Evolutionary conservation across 257 asterid species (phyloP).

Genomic region (Rauvolfia tetraphylla): DNA sequence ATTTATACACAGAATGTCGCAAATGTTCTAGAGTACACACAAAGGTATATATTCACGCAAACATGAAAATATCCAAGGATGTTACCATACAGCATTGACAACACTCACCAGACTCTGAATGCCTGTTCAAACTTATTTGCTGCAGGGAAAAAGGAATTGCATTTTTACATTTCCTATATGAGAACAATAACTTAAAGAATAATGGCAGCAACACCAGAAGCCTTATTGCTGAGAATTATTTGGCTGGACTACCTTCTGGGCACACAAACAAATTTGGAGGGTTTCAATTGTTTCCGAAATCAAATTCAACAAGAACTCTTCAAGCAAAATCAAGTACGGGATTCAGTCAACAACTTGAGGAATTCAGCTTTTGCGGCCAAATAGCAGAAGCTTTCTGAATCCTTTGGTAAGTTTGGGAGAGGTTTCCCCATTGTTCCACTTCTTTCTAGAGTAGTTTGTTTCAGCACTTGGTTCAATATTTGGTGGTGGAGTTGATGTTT

Average conservation of each 20-base stretch:
- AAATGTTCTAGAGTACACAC: too few species aligned
- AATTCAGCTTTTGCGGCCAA: constrained; percentile 55
- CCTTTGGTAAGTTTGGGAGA: constrained; percentile 63
- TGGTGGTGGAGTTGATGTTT: constrained; percentile 51
- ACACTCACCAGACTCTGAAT: not conserved
- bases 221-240: constrained; percentile 16
- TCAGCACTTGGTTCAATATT: constrained; percentile 36
- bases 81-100: not conserved
- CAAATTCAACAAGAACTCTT: constrained; percentile 11
- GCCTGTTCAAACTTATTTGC: constrained; percentile 8
- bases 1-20: too few species aligned
- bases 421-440: constrained; percentile 62
- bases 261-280: constrained; percentile 5
- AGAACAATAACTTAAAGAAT: not conserved
- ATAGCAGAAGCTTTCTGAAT: constrained; percentile 62
- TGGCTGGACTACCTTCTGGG: not conserved
- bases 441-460: constrained; percentile 41
- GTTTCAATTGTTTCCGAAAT: constrained; percentile 9
- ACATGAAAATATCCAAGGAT: not conserved
- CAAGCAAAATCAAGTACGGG: not conserved
- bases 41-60: not conserved
- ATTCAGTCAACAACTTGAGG: not conserved
- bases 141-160: not conserved
- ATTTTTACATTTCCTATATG: constrained; percentile 4
- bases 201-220: constrained; percentile 20